phyloP scores from a whole-genome alignment of 805 yeast genomes.

The Lipomyces japonicus region DNA sequence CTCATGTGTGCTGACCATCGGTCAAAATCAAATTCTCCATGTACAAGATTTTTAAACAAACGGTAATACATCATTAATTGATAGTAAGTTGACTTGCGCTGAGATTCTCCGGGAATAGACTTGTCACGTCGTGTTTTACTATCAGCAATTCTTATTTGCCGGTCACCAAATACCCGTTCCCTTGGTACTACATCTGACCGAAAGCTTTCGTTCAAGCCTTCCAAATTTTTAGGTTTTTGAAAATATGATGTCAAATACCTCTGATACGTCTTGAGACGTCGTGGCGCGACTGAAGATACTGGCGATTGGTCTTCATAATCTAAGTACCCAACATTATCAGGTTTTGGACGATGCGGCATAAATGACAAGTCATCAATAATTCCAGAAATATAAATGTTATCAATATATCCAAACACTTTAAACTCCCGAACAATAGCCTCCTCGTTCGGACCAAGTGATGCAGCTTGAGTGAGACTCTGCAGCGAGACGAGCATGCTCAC shows the following conservation, averaged over 20 bases:
- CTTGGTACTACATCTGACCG: not conserved
- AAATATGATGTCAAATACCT: conserved; percentile 5
- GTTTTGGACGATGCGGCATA: conserved; percentile 6
- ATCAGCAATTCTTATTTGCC: conserved; percentile 20
- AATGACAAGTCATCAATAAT: conserved; percentile 27
- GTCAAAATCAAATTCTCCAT: conserved; percentile 15
- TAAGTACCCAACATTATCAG: conserved; percentile 13
- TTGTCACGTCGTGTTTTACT: conserved; percentile 18
- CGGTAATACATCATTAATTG: conserved; percentile 22
- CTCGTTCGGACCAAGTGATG: conserved; percentile 1
- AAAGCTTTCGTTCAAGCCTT: not conserved
- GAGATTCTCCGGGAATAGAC: conserved; percentile 18
- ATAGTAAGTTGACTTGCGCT: conserved; percentile 15
- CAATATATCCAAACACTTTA: conserved; percentile 24
- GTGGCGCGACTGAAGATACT: not conserved
- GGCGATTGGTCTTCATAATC: conserved; percentile 2
- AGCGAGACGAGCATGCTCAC: conserved; percentile 13
- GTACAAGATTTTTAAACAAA: conserved; percentile 18
- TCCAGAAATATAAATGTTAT: conserved; percentile 21
- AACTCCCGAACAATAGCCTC: conserved; percentile 18
- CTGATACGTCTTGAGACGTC: not conserved
- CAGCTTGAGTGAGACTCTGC: conserved; percentile 11
- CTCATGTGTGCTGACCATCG: not conserved
- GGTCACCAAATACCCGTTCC: too few relatives aligned
- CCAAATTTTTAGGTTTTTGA: conserved; percentile 4